Evolutionary conservation across 2,329 filamentous ascomycete species (phyloP).

Genomic region (Colletotrichum orbiculare): DNA sequence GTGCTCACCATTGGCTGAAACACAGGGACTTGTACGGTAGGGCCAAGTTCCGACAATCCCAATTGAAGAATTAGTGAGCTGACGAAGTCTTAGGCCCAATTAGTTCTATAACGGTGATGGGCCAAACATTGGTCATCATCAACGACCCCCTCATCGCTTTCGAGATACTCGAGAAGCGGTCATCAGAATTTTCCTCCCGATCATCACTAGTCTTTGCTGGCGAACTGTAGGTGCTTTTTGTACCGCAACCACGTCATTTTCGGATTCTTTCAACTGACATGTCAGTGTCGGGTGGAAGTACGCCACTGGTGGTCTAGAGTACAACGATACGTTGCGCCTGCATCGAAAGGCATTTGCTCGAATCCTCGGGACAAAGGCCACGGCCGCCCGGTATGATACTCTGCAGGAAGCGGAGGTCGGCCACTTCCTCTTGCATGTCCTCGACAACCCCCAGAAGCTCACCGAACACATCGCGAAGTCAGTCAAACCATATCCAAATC

Average conservation of each 20-base stretch:
- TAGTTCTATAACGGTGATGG: conserved; percentile 49
- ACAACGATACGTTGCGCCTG: conserved; percentile 50
- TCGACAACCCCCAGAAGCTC: conserved; percentile 52
- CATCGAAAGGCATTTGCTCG: conserved; percentile 57
- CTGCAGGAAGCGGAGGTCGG: conserved; percentile 57
- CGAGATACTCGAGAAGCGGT: conserved; percentile 51
- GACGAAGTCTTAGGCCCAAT: conserved; percentile 34
- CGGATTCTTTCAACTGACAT: background rate
- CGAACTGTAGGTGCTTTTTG: conserved; percentile 47
- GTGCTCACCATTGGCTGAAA: conserved; percentile 48
- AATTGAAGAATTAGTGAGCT: background rate
- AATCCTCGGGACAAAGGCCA: conserved; percentile 54
- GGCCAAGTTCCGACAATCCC: background rate
- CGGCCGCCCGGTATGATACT: conserved; percentile 50
- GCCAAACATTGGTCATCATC: conserved; percentile 53
- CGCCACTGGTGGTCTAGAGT: conserved; percentile 47
- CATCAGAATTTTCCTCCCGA: conserved; percentile 45
- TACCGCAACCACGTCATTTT: background rate
- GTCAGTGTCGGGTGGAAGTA: conserved; percentile 50
- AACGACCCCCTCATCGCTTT: conserved; percentile 48
- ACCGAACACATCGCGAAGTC: conserved; percentile 55
- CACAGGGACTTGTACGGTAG: conserved; percentile 46
- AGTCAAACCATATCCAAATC: conserved; percentile 22
- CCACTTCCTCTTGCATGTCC: conserved; percentile 54
- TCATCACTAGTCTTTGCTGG: conserved; percentile 45